Percentiles rank a stretch among this genome's conserved stretches.
phyloP scores from a whole-genome alignment of 2,329 filamentous ascomycete genomes.

The Clonostachys rosea region DNA sequence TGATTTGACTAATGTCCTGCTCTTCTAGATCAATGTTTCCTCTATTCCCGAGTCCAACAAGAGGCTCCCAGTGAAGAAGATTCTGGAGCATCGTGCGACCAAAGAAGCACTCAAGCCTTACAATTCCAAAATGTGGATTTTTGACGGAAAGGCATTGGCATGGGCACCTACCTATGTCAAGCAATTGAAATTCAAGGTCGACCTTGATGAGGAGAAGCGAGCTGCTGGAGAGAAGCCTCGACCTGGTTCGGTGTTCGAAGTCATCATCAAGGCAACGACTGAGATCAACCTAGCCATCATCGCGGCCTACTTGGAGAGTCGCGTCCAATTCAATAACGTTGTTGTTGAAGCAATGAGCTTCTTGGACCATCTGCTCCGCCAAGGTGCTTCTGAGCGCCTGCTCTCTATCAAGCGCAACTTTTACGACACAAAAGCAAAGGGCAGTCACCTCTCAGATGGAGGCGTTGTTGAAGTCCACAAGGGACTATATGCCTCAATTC shows the following conservation, averaged over 20 bases:
- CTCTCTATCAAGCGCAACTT: slow-evolving; percentile 78
- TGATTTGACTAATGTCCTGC: no score
- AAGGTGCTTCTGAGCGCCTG: slow-evolving; percentile 66
- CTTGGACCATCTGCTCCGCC: slow-evolving; percentile 82
- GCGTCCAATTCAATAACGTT: slow-evolving; percentile 55
- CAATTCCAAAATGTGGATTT: slow-evolving; percentile 55
- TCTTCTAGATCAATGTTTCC: no score
- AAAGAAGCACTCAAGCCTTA: slow-evolving; percentile 46
- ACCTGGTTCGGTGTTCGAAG: slow-evolving; percentile 34
- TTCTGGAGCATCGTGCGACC: slow-evolving; percentile 65
- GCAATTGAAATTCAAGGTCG: slow-evolving; percentile 55
- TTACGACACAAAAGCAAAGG: slow-evolving; percentile 53
- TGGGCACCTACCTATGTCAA: slow-evolving; percentile 54
- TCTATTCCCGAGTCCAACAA: slow-evolving; percentile 30
- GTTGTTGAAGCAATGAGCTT: slow-evolving; percentile 85
- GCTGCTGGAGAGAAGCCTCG: neutral
- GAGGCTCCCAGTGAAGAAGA: slow-evolving; percentile 51
- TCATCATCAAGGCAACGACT: slow-evolving; percentile 63
- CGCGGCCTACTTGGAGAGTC: slow-evolving; percentile 58
- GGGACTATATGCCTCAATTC: slow-evolving; percentile 82
- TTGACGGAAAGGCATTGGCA: slow-evolving; percentile 79
- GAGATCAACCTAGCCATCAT: slow-evolving; percentile 64
- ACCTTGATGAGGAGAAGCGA: slow-evolving; percentile 54
- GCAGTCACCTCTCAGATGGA: slow-evolving; percentile 49
- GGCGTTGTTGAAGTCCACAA: slow-evolving; percentile 73